Base-by-base conservation (phyloP, 371 early-diverging fungal species). In the Rhizopus delemar region DNA sequence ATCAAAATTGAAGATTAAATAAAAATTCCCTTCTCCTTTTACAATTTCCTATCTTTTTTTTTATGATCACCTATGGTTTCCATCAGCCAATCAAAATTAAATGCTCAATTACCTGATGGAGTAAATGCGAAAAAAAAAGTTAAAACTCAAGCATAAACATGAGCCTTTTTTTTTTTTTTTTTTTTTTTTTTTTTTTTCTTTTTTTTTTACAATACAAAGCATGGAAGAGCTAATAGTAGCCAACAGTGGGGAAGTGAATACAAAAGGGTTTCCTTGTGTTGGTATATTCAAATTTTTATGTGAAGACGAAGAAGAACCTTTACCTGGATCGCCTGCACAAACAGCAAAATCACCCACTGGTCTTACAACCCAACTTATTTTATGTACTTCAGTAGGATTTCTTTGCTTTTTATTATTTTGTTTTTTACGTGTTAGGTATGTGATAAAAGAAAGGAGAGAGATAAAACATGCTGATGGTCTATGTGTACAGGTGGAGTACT, bases 261-360 rank as follows among this genome's bases (percentile, higher is more conserved):
- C 39, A 11, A 38, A 38, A 11, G 39, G 13, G 5, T 65, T 65
- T 57, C 65, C 65, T 41, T 65, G 65, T 49, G 36, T 65, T 28
- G 51, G 65, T 46, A 65, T 65, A 28, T 65, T 65, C 39, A 55
- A 55, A 16, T 65, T 65, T 22, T 48, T 68, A 46, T 68, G 68
- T 45, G 68, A 68, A 39, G 68, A 68, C 33, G 68, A 69, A 29
- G 68, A 73, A 53, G 56, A 74, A 43, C 78, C 78, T 8, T 32
- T 69, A 22, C 80, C 77, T 15, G 80, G 80, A 8, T 70, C 75
- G 8, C 80, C 80, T 46, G 60, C 71, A 1, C 71, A 70, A 58
- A 69, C 61, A 46, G 62, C 80, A 0, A 79, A 79, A 62, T 68
- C 68, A 9, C 69, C 75, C 5, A 79, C 80, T 8, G 80, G 80